Evolutionary conservation across 371 early-diverging fungal species (phyloP).

Genomic region (Quaeritorhiza haematococci): DNA sequence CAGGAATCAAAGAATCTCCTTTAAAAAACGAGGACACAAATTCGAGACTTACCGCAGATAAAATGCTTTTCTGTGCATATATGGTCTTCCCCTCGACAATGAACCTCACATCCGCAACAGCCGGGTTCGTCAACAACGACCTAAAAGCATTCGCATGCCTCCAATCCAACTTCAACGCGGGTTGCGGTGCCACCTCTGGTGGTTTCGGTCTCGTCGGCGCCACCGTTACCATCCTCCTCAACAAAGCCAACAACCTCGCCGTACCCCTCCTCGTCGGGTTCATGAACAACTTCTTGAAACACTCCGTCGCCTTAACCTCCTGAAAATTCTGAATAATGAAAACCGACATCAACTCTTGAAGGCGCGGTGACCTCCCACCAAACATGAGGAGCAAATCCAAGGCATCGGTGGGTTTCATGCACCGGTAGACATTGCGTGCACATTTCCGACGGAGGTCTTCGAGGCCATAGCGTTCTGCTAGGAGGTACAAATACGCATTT

Average conservation of each 20-base stretch:
- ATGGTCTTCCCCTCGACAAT: conserved; percentile 19
- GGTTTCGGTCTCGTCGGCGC: too few species aligned
- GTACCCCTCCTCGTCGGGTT: too few species aligned
- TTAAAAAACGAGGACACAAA: conserved; percentile 19
- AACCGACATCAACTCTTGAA: conserved; percentile 11
- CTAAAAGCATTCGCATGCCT: conserved; percentile 13
- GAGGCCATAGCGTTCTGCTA: conserved; percentile 10
- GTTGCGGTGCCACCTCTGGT: not conserved
- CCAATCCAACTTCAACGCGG: conserved; percentile 7
- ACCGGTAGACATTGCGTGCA: not conserved
- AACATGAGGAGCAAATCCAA: not conserved
- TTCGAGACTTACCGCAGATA: conserved; percentile 14
- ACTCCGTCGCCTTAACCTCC: not conserved
- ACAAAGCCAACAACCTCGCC: too few species aligned
- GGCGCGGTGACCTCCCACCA: not conserved
- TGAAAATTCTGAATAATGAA: conserved; percentile 7
- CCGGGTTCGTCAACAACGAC: conserved; percentile 15
- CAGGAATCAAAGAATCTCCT: conserved; percentile 4
- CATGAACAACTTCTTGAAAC: conserved; percentile 6
- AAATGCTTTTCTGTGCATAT: conserved; percentile 24
- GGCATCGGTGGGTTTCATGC: not conserved
- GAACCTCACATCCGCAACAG: conserved; percentile 29
- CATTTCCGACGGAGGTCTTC: conserved; percentile 3
- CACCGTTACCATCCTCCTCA: too few species aligned
- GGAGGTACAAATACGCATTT: not conserved